Conservation (phyloP, 2,329 filamentous ascomycete genomes). For the Paecilomyces niveus region DNA sequence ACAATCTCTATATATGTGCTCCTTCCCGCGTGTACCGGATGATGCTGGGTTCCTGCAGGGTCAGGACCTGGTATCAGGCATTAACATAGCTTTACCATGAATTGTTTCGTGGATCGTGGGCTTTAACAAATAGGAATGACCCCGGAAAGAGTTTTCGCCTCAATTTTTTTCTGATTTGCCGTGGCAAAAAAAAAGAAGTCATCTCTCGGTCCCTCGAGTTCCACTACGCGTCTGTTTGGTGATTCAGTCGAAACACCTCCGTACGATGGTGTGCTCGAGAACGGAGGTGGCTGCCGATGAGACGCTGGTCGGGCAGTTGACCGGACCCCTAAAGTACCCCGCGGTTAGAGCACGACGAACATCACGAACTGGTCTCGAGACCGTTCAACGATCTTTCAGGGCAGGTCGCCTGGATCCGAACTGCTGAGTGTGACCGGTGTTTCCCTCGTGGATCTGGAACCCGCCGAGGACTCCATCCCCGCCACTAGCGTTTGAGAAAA, state of each 20-base stretch:
- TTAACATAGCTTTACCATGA: neutral
- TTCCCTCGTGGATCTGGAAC: neutral
- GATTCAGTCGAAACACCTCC: neutral
- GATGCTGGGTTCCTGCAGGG: neutral
- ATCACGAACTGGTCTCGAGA: neutral
- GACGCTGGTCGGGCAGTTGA: neutral
- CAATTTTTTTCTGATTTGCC: neutral
- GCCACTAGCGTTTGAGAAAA: neutral
- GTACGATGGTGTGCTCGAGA: neutral
- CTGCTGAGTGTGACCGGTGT: neutral
- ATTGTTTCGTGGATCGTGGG: neutral
- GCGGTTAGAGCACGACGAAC: neutral
- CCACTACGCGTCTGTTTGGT: neutral
- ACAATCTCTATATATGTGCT: neutral
- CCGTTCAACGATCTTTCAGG: neutral
- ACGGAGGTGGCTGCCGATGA: neutral
- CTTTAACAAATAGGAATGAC: neutral
- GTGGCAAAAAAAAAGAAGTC: neutral
- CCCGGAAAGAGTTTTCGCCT: neutral
- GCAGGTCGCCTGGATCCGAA: neutral
- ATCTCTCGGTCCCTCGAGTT: neutral
- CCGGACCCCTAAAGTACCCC: neutral
- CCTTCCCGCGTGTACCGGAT: neutral
- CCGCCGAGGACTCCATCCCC: neutral
- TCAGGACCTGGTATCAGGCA: neutral